Base-by-base conservation (phyloP, 1,284 basidiomycete species). In the Ustilago cynodontis region DNA sequence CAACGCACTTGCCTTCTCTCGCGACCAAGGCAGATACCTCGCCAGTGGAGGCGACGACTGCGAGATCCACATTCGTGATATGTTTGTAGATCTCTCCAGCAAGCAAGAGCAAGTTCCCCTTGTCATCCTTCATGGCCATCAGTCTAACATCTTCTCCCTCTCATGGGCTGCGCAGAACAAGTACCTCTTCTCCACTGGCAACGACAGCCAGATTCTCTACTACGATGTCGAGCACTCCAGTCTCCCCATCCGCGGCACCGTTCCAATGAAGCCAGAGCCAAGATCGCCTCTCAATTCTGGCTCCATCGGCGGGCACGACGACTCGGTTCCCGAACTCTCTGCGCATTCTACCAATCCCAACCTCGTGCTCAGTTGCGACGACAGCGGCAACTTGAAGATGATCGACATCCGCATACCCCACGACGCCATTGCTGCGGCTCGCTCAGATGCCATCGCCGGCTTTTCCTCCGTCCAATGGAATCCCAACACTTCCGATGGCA, bases 131-230 rank as follows among this genome's bases (percentile, higher is more conserved):
- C 41, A 71, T 7, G 73, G 73, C 9, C 73, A 76, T 18, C 26
- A 63, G 14, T 71, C 67, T 63, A 76, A 76, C 64, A 67, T 76
- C 73, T 76, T 76, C 26, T 76, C 73, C 6, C 58, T 71, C 52
- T 33, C 55, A n/a, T 76, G 73, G 73, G 56, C 65, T 1, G 68
- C 68, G 1, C 43, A 76, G 13, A 68, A 72, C 37, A 53, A 64
- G 55, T 69, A 61, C n/a, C 73, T 76, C 51, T 76, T 59, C 29
- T 66, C 62, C 8, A 55, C 65, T 1, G 73, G 68, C 10, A 76
- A 76, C 47, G 73, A 72, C 56, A 63, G 66, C 13, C 60, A 71
- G 45, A 62, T 76, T 26, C 64, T 76, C 35, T 50, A 67, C 35
- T 76, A 71, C 33, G 69, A 76, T 43, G 60, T 76, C n/a, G 57